Evolutionary conservation across 2,329 filamentous ascomycete species (phyloP), one percentile per base, ranked within the genome.

Genomic region (Amesomyces nigricolor): DNA sequence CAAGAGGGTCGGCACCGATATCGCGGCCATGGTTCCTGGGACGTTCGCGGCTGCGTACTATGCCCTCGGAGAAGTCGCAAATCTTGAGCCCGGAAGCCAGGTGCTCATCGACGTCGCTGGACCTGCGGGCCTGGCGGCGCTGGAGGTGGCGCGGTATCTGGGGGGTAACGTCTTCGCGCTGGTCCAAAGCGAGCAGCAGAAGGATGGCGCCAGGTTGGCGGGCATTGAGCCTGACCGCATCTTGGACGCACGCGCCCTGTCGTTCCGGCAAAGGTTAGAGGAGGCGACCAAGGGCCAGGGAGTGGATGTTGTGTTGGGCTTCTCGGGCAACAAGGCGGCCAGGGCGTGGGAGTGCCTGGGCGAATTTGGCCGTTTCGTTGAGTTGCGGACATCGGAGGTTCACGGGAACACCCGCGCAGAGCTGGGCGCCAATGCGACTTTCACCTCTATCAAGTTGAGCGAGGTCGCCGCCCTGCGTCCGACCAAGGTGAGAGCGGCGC

Each of bases 41-140:
- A 42, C 58, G 1, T 57, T 57, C 43, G 29, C 50, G 37, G 58
- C 63, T 0, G 63, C 62, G 5, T 56, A 59, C 29, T 61, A 65
- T 44, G 60, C 59, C 5, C 55, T 66, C 7, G 45, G 39, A 5
- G 47, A 61, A 1, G 5, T 63, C 2, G 61, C 59, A 0, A 48
- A 49, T 0, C 61, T 70, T 29, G 43, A 49, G 2, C 37, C 47
- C 2, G 58, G 63, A 16, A 61, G 64, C 35, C 51, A 47, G 2
- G 51, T 66, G 7, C 57, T 66, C 9, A 57, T 66, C 17, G 62
- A 65, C 47, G 51, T 62, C 13, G 57, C 62, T 2, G 61, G 57
- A 5, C 60, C 61, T 13, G 47, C 56, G 5, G 62, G 63, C 4
- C 32, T 63, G 8, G 62, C 59, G 0, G 62, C 63, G 2, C 40